A percentile compares a stretch with the other conserved stretches of the same genome.
These are phyloP conservation scores for Delitschia confertaspora DNA, from an alignment of 495 filamentous ascomycete species.

Conservation along the genomic window DNA sequence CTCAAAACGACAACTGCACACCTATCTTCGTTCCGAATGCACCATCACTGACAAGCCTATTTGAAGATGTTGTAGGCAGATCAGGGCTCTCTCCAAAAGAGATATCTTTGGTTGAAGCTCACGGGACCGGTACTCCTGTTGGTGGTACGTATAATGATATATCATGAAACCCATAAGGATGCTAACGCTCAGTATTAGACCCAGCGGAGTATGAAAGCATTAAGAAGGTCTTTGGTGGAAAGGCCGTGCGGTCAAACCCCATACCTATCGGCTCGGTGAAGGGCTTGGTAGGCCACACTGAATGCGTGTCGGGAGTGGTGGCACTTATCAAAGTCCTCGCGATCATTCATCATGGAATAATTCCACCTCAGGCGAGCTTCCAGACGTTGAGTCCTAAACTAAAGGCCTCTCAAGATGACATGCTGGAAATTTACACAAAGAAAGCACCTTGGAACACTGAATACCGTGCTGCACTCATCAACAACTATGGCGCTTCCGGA, in stretches of 20 bases:
- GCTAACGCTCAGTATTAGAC: no score
- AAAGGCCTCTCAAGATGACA: background rate
- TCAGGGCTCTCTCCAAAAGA: slow-evolving; percentile 21
- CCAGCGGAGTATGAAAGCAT: slow-evolving; percentile 8
- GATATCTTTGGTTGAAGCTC: slow-evolving; percentile 6
- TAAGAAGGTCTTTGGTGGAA: slow-evolving; percentile 2
- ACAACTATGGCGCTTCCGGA: slow-evolving; percentile 15
- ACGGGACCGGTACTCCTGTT: slow-evolving; percentile 16
- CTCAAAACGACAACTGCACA: slow-evolving; percentile 39
- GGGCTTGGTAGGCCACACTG: slow-evolving; percentile 31
- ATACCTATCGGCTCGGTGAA: slow-evolving; percentile 29
- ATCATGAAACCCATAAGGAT: background rate
- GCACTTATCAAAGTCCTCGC: slow-evolving; percentile 38
- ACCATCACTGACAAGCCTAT: background rate
- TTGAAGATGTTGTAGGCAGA: background rate
- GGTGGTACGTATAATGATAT: background rate
- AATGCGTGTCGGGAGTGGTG: slow-evolving; percentile 32
- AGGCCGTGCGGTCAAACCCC: background rate
- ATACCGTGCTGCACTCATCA: slow-evolving; percentile 3
- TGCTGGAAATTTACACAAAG: background rate
- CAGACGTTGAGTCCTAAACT: slow-evolving; percentile 3
- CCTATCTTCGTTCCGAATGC: slow-evolving; percentile 22
- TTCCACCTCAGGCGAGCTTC: slow-evolving; percentile 11
- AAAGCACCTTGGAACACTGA: slow-evolving; percentile 18
- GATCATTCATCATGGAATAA: slow-evolving; percentile 38